Conservation (phyloP, 192 early-diverging fungal species). For the Powellomyces hirtus region DNA sequence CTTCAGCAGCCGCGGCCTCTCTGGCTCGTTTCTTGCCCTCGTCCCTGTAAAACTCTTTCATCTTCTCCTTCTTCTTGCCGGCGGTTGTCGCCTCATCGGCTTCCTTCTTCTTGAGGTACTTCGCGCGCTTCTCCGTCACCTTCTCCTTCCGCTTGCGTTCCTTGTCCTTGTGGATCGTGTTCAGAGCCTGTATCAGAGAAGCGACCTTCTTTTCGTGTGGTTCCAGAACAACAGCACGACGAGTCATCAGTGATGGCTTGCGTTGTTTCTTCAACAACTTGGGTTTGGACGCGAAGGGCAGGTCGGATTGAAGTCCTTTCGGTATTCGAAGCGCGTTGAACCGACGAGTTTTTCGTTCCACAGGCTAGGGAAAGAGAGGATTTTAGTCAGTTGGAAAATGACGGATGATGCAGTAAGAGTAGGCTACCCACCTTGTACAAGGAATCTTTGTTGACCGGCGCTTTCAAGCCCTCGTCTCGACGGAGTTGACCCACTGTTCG, state of each 20-base stretch:
- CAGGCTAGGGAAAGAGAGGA: constrained; percentile 43
- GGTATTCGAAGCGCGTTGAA: constrained; percentile 84
- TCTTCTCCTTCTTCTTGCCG: constrained; percentile 34
- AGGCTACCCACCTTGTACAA: constrained; percentile 65
- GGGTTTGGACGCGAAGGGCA: constrained; percentile 90
- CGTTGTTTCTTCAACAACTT: constrained; percentile 61
- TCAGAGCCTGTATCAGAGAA: constrained; percentile 79
- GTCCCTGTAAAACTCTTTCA: constrained; percentile 36
- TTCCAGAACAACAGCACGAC: constrained; percentile 86
- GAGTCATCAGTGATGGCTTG: constrained; percentile 48
- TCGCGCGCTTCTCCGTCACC: constrained; percentile 45
- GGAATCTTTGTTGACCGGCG: constrained; percentile 81
- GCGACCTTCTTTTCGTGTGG: constrained; percentile 87
- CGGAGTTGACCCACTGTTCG: constrained; percentile 84
- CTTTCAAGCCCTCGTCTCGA: constrained; percentile 56
- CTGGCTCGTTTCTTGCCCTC: constrained; percentile 42
- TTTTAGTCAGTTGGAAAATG: not conserved
- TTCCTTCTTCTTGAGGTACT: constrained; percentile 45
- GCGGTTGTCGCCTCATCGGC: constrained; percentile 32
- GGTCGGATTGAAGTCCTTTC: constrained; percentile 70
- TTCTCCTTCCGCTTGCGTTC: constrained; percentile 68
- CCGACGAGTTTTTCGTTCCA: constrained; percentile 69
- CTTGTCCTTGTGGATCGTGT: constrained; percentile 86
- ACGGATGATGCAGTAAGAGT: not conserved
- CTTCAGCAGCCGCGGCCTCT: constrained; percentile 23